Evolutionary conservation across 192 early-diverging fungal species (phyloP).

Genomic region (Umbelopsis sp.): DNA sequence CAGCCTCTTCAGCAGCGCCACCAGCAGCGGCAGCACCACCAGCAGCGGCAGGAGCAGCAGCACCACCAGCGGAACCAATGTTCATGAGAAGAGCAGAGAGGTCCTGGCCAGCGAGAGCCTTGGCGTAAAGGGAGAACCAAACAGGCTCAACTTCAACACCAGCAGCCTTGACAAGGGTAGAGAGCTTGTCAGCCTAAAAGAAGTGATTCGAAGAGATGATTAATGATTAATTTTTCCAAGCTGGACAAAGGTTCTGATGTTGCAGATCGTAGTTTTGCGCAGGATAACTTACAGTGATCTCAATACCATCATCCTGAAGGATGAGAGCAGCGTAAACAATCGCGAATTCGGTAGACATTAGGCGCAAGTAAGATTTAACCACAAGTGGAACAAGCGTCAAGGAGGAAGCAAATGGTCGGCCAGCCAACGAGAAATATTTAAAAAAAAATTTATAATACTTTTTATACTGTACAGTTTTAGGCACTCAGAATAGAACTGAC

Average conservation of each 20-base stretch:
- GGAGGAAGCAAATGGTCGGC: conserved; percentile 5
- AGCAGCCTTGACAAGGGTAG: conserved; percentile 84
- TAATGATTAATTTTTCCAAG: background rate
- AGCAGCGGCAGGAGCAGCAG: conserved; percentile 34
- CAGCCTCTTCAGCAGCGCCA: conserved; percentile 35
- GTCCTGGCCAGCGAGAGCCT: conserved; percentile 93
- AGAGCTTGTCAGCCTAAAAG: conserved; percentile 85
- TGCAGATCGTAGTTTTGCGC: no score
- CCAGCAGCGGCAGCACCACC: conserved; percentile 34
- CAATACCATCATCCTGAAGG: conserved; percentile 93
- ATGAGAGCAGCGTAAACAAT: conserved; percentile 94
- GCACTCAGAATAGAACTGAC: no score
- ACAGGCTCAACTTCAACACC: conserved; percentile 87
- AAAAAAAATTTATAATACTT: background rate
- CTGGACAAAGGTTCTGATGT: background rate
- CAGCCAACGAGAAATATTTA: background rate
- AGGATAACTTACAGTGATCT: conserved; percentile 77
- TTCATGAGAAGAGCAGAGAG: conserved; percentile 85
- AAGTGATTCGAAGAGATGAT: background rate
- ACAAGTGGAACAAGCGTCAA: conserved; percentile 21
- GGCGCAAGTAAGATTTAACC: conserved; percentile 21
- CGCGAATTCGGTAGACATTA: conserved; percentile 75
- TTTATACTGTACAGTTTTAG: no score
- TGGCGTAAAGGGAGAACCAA: conserved; percentile 94
- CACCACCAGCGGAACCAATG: conserved; percentile 69